These are phyloP conservation scores for Hypoxylon sp. DNA, from an alignment of 2,329 filamentous ascomycete genomes.

Conservation along the genomic window DNA sequence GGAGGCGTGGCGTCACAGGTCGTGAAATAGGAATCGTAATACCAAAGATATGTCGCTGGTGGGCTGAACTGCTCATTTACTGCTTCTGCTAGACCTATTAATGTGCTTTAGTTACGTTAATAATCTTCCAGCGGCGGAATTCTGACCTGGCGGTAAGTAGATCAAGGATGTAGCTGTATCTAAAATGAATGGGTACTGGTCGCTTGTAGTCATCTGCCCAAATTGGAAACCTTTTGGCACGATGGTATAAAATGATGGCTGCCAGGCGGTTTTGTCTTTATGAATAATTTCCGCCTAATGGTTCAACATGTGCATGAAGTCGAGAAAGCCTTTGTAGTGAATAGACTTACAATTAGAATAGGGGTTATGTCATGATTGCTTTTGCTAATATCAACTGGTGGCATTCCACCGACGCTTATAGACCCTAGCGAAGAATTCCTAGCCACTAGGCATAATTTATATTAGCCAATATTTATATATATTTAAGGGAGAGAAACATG, in stretches of 20 bases:
- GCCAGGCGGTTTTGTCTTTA: constrained; percentile 57
- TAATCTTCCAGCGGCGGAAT: constrained; percentile 59
- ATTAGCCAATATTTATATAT: constrained; percentile 5
- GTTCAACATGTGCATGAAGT: not conserved
- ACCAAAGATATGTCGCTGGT: constrained; percentile 62
- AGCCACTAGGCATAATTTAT: constrained; percentile 51
- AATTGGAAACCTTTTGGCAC: constrained; percentile 65
- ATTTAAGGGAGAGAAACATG: not conserved
- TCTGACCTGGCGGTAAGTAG: constrained; percentile 65
- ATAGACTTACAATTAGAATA: constrained; percentile 62
- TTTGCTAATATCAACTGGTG: constrained; percentile 55
- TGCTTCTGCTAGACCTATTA: constrained; percentile 62
- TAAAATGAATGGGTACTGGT: constrained; percentile 65
- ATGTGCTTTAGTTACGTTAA: not conserved
- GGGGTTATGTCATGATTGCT: constrained; percentile 55
- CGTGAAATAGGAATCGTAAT: constrained; percentile 65
- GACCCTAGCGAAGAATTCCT: constrained; percentile 64
- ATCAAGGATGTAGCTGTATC: constrained; percentile 68
- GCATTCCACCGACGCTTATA: constrained; percentile 64
- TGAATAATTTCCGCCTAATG: constrained; percentile 61
- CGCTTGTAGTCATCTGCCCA: constrained; percentile 59
- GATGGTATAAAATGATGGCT: constrained; percentile 69
- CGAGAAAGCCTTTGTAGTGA: not conserved
- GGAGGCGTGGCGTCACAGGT: constrained; percentile 65
- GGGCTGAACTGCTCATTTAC: constrained; percentile 65